Evolutionary conservation across 1,284 basidiomycete species (phyloP).

Genomic region (Flammula alnicola): DNA sequence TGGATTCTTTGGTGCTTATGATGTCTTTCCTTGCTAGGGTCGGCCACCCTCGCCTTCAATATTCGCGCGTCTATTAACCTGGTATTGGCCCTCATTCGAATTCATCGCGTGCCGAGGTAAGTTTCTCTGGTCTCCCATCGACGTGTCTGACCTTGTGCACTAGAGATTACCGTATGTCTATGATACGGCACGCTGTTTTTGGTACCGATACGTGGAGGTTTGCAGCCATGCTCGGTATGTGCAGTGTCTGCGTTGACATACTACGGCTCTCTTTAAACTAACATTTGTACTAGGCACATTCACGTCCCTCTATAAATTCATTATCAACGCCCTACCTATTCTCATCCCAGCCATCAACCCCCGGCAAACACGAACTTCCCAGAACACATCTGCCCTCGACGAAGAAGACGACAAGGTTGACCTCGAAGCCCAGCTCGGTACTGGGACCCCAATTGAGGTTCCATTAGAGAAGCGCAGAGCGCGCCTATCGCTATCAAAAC

Average conservation of each 20-base stretch:
- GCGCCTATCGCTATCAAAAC: conserved; percentile 63
- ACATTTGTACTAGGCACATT: conserved; percentile 63
- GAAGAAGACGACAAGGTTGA: conserved; percentile 38
- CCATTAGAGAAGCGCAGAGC: conserved; percentile 42
- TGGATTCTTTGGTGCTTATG: neutral
- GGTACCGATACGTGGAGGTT: conserved; percentile 83
- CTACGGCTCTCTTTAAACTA: conserved; percentile 6
- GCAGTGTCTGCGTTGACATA: neutral
- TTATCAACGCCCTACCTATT: conserved; percentile 84
- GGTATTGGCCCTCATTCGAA: conserved; percentile 72
- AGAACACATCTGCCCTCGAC: conserved; percentile 42
- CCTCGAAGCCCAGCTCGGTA: conserved; percentile 29
- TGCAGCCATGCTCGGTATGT: conserved; percentile 80
- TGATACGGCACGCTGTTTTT: conserved; percentile 80
- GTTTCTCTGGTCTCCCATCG: conserved; percentile 18
- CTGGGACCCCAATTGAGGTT: conserved; percentile 27
- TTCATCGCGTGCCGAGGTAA: conserved; percentile 67
- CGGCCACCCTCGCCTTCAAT: conserved; percentile 77
- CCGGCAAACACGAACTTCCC: conserved; percentile 24
- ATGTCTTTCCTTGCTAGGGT: conserved; percentile 53
- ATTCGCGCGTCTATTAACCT: conserved; percentile 84
- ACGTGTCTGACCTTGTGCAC: neutral
- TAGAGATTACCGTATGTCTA: conserved; percentile 56
- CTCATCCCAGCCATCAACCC: conserved; percentile 60
- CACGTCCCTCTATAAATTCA: conserved; percentile 80